Base-by-base conservation (phyloP, 306 rosid genomes). In the Argentina anserina region DNA sequence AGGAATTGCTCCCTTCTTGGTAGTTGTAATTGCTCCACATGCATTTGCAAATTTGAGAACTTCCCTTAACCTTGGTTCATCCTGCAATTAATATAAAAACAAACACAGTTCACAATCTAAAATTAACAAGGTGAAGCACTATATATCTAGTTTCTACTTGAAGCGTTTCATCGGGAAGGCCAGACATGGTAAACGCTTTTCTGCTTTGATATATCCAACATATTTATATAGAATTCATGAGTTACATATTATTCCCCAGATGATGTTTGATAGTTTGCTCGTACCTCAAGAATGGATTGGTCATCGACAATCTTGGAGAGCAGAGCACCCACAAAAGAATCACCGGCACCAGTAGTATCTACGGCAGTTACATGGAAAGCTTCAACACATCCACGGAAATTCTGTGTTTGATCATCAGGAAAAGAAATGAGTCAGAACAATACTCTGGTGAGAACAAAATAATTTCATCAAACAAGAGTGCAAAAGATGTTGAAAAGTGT, bases 281-380 rank as follows among this genome's bases (percentile, higher is more conserved):
- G 78, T 79, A 91, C 98, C 53, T 87, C 88, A 58, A 94, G 90
- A 37, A 94, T 76, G 47, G 98, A 86, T 70, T 86, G 96, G 75
- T 94, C 97, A 56, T 91, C 98, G 0, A 94, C 98, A 62, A 94
- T 84, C 78, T 89, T 94, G 78, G 69, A 34, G 40, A 94, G 77
- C 2, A 94, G 68, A 9, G 98, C 97, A 50, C 98, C 98, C 7
- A 91, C 90, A 69, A 88, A 94, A 4, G 98, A 59, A 82, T 94
- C 98, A 36, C 98, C 98, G 9, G 98, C 98, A 9, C 98, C 98
- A 17, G 98, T 94, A 31, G 98, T 94, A 61, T 94, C 98, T 26
- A 91, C 85, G 1, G 97, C 59, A 5, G 81, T 81, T 6, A 94
- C 98, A 69, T 81, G 87, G 47, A 88, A 94, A 31, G 85, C 89